phyloP scores from a whole-genome alignment of 2,329 filamentous ascomycete genomes.

The Fusarium phyllophilum region DNA sequence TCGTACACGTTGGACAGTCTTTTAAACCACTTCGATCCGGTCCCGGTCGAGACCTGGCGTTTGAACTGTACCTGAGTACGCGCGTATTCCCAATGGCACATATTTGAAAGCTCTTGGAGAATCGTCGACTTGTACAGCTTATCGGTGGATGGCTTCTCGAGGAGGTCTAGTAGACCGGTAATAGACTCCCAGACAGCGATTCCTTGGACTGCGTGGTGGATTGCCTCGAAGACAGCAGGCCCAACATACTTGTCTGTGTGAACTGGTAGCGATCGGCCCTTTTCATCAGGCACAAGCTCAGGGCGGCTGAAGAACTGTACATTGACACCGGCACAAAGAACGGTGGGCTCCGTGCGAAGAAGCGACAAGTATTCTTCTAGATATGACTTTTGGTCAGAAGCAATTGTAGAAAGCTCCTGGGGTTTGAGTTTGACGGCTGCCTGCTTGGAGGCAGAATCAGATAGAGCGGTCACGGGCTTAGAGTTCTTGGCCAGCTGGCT shows the following conservation, averaged over 20 bases:
- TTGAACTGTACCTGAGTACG: slow-evolving; percentile 53
- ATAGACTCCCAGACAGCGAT: slow-evolving; percentile 56
- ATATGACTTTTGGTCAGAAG: slow-evolving; percentile 47
- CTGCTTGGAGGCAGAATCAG: slow-evolving; percentile 46
- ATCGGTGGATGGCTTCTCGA: slow-evolving; percentile 35
- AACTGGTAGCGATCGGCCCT: slow-evolving; percentile 51
- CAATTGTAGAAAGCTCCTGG: slow-evolving; percentile 44
- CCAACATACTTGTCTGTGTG: slow-evolving; percentile 56
- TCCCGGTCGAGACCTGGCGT: slow-evolving; percentile 51
- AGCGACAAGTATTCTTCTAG: slow-evolving; percentile 51
- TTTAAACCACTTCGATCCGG: slow-evolving; percentile 55
- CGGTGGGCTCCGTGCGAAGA: slow-evolving; percentile 46
- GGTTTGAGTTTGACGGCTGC: slow-evolving; percentile 45
- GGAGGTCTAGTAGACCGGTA: slow-evolving; percentile 48
- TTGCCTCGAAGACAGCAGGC: slow-evolving; percentile 53
- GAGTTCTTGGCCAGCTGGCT: slow-evolving; percentile 30
- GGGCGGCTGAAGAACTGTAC: slow-evolving; percentile 52
- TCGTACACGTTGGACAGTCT: slow-evolving; percentile 50
- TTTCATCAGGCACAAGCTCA: slow-evolving; percentile 57
- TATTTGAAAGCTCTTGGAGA: slow-evolving; percentile 58
- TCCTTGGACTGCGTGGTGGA: slow-evolving; percentile 50
- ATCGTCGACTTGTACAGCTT: slow-evolving; percentile 50
- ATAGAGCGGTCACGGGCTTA: neutral
- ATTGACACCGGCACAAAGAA: slow-evolving; percentile 50
- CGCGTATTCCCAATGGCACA: slow-evolving; percentile 56